Percentiles rank a stretch among this genome's conserved stretches.
Conservation (phyloP, 306 rosid genomes). For the Crotalaria pallida region DNA sequence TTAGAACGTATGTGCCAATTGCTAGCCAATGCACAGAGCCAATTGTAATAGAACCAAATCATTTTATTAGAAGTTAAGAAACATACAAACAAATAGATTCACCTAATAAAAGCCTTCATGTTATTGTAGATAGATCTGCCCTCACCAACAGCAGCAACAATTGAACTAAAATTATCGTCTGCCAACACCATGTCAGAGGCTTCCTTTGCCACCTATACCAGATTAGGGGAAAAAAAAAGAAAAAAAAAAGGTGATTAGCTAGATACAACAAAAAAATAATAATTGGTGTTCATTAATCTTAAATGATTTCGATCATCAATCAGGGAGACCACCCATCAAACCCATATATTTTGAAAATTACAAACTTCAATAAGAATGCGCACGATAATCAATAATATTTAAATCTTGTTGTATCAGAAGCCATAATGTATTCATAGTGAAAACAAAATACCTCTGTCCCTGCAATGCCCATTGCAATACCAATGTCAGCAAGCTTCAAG, state of each 20-base stretch:
- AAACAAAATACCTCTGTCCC: slow-evolving; percentile 78
- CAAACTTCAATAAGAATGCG: neutral
- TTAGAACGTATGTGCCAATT: neutral
- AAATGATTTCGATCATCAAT: neutral
- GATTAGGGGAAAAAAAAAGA: neutral
- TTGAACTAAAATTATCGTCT: slow-evolving; percentile 88
- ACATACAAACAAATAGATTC: slow-evolving; percentile 5
- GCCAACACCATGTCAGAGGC: slow-evolving; percentile 98
- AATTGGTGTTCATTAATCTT: neutral
- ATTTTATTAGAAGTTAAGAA: neutral
- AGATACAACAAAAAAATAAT: neutral
- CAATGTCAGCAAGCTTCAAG: slow-evolving; percentile 91
- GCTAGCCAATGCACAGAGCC: neutral
- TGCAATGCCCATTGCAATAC: slow-evolving; percentile 94
- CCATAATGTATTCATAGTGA: neutral
- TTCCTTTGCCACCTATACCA: slow-evolving; percentile 90
- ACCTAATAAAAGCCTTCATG: slow-evolving; percentile 98
- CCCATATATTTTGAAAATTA: neutral
- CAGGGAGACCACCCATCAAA: neutral
- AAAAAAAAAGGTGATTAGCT: neutral
- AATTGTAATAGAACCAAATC: neutral
- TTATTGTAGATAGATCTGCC: slow-evolving; percentile 95
- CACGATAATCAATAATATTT: neutral
- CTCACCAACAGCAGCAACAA: slow-evolving; percentile 93
- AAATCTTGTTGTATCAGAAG: neutral